Evolutionary conservation across 176 grass and related monocot genomes (phyloP).

Genomic region (Leersia perrieri): DNA sequence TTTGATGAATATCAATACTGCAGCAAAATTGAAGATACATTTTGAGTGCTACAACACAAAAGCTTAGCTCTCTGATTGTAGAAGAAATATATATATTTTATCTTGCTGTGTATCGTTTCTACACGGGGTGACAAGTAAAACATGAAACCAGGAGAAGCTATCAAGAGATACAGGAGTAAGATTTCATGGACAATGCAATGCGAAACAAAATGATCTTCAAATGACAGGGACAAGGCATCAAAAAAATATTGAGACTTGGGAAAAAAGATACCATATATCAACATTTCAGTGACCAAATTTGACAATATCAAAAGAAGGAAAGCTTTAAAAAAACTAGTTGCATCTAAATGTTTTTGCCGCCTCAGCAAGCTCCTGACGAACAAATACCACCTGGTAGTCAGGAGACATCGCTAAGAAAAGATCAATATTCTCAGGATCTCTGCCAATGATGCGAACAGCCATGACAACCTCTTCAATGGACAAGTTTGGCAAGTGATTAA

Average conservation of each 20-base stretch:
- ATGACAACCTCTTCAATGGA: background rate
- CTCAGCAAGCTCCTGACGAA: background rate
- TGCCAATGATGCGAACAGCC: background rate
- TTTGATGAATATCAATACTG: no score
- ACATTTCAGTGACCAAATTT: no score
- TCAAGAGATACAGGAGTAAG: background rate
- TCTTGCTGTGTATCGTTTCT: background rate
- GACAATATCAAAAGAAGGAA: no score
- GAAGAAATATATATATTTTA: background rate
- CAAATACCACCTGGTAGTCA: background rate
- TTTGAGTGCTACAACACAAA: background rate
- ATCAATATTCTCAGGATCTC: background rate
- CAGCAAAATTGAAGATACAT: background rate
- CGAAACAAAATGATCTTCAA: background rate
- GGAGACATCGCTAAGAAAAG: background rate
- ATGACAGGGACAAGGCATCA: background rate
- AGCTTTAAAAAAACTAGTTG: background rate
- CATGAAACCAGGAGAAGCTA: background rate
- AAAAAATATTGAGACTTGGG: no score
- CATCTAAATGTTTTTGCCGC: background rate
- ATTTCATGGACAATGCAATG: background rate
- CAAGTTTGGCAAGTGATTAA: background rate
- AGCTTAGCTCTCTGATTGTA: background rate
- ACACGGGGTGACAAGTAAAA: background rate
- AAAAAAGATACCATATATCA: background rate